Conservation (phyloP, 306 rosid species). For the Fragaria ananassa region DNA sequence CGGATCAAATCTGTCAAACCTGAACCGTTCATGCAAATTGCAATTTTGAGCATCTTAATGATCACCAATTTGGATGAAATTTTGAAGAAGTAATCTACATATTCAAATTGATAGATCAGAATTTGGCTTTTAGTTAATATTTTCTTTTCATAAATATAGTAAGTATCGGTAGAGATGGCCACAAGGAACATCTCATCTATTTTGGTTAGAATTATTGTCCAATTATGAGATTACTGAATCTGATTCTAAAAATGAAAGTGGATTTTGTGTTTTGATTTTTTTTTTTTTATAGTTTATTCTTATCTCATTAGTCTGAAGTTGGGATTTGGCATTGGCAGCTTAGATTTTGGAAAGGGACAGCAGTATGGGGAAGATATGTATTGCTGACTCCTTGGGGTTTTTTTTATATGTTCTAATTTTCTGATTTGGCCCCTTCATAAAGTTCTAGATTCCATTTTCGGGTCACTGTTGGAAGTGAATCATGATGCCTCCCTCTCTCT, state of each 20-base stretch:
- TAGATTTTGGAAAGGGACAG: slow-evolving; percentile 6
- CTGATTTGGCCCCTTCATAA: not conserved
- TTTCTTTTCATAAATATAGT: not conserved
- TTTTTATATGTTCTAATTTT: not conserved
- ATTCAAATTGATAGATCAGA: no score
- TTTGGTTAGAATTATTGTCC: not conserved
- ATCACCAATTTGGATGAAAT: no score
- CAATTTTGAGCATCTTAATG: no score
- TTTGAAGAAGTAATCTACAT: no score
- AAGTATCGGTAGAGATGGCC: not conserved
- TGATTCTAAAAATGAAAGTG: not conserved
- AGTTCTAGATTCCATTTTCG: slow-evolving; percentile 37
- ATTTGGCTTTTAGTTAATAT: not conserved
- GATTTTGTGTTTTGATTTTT: not conserved
- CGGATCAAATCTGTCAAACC: no score
- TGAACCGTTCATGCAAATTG: no score
- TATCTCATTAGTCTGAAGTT: not conserved
- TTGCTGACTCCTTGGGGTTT: not conserved
- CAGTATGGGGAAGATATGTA: not conserved
- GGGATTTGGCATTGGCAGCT: not conserved
- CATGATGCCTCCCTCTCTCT: slow-evolving; percentile 6
- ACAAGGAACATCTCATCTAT: not conserved
- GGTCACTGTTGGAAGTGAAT: slow-evolving; percentile 30
- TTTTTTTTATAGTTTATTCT: not conserved
- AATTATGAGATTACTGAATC: not conserved